phyloP scores from a whole-genome alignment of 257 asterid genomes.

The Solanum pimpinellifolium region DNA sequence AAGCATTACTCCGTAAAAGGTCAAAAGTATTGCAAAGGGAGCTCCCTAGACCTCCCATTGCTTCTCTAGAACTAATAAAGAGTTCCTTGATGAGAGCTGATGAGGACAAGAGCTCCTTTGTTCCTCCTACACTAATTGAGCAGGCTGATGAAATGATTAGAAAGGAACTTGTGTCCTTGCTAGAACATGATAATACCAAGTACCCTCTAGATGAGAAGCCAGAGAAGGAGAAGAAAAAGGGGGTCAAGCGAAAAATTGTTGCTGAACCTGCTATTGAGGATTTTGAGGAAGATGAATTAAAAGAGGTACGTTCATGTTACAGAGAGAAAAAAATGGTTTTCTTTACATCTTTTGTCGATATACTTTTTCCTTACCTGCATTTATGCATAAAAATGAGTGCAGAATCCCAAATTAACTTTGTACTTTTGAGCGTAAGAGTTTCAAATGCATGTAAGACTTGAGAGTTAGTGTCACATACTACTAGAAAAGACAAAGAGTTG shows the following conservation, averaged over 20 bases:
- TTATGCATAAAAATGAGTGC: neutral
- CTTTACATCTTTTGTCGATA: neutral
- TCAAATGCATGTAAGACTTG: neutral
- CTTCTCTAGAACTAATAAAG: slow-evolving; percentile 67
- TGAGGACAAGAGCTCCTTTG: slow-evolving; percentile 91
- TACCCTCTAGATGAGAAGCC: slow-evolving; percentile 74
- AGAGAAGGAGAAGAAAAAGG: slow-evolving; percentile 77
- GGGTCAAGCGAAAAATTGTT: slow-evolving; percentile 42
- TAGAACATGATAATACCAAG: slow-evolving; percentile 87
- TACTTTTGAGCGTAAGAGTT: neutral
- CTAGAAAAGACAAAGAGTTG: neutral
- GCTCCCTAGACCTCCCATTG: slow-evolving; percentile 92
- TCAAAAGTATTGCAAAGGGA: slow-evolving; percentile 94
- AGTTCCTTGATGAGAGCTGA: slow-evolving; percentile 57
- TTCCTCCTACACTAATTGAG: slow-evolving; percentile 83
- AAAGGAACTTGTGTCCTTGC: slow-evolving; percentile 71
- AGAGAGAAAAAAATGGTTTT: neutral
- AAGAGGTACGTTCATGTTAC: slow-evolving; percentile 44
- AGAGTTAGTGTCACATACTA: neutral
- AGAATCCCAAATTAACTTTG: neutral
- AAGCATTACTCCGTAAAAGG: slow-evolving; percentile 73
- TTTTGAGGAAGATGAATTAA: slow-evolving; percentile 71
- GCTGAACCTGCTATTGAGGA: slow-evolving; percentile 59
- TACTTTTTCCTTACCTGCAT: neutral
- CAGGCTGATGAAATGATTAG: slow-evolving; percentile 90